Evolutionary conservation across 768 basidiomycete species (phyloP).

Genomic region (Termitomyces sp.): DNA sequence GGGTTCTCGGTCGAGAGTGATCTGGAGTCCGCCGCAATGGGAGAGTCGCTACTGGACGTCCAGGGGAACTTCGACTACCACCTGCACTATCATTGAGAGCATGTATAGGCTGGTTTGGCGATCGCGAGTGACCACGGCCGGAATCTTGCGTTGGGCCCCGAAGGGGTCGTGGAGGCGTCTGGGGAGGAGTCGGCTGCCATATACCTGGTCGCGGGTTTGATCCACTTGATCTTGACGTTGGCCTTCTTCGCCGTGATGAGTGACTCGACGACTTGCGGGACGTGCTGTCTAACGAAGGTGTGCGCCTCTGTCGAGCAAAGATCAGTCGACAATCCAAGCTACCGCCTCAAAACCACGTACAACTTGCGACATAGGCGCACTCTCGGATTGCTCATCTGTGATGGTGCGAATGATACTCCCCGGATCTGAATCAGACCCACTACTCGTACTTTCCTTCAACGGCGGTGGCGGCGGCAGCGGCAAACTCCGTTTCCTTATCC

Average conservation of each 20-base stretch:
- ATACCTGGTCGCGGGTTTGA: background rate
- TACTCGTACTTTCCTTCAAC: background rate
- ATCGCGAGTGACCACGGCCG: background rate
- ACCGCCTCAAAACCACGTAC: background rate
- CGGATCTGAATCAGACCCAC: background rate
- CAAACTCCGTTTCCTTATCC: background rate
- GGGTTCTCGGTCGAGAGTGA: background rate
- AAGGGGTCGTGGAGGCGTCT: conserved; percentile 10
- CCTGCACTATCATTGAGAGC: background rate
- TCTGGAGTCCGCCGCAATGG: conserved; percentile 8
- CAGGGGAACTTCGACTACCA: conserved; percentile 4
- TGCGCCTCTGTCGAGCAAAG: background rate
- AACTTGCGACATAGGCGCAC: background rate
- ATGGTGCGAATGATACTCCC: conserved; percentile 12
- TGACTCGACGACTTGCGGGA: conserved; percentile 10
- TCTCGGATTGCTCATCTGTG: conserved; percentile 9
- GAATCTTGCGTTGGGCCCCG: background rate
- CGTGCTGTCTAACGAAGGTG: background rate
- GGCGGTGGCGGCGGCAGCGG: conserved; percentile 3
- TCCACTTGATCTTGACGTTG: background rate
- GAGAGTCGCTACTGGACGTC: conserved; percentile 7
- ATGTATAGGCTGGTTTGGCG: background rate
- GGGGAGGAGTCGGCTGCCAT: conserved; percentile 23
- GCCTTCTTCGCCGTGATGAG: background rate
- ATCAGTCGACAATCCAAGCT: background rate